Evolutionary conservation across 1,139 yeast genomes (phyloP).

Genomic region (Pichia norvegensis): DNA sequence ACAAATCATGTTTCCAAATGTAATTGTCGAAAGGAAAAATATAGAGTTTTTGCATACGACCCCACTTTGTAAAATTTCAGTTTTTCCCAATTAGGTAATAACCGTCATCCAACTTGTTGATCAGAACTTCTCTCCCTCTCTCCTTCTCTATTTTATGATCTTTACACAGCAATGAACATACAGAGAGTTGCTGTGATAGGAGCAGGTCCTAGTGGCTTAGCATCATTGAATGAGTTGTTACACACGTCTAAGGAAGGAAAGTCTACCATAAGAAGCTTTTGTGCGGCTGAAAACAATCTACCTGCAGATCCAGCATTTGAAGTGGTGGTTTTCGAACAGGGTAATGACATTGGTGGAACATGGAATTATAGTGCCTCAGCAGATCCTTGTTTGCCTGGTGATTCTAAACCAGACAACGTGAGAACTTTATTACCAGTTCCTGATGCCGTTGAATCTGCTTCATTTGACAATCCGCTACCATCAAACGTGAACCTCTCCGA

Average conservation of each 20-base stretch:
- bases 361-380: conserved; percentile 26
- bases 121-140: too few species aligned
- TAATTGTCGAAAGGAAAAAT: too few species aligned
- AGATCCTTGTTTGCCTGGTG: conserved; percentile 16
- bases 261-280: conserved; percentile 21
- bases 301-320: conserved; percentile 23
- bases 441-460: background rate
- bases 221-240: conserved; percentile 29
- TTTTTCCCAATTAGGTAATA: background rate
- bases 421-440: conserved; percentile 7
- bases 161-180: conserved; percentile 1
- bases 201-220: conserved; percentile 35
- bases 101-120: background rate
- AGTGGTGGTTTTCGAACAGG: conserved; percentile 33
- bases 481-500: background rate
- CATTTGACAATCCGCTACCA: conserved; percentile 6
- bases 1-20: conserved; percentile 32
- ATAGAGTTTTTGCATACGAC: too few species aligned
- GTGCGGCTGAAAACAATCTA: conserved; percentile 1
- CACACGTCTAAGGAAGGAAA: conserved; percentile 28
- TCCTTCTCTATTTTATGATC: too few species aligned
- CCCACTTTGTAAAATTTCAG: background rate
- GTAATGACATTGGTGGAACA: conserved; percentile 31
- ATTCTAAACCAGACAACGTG: conserved; percentile 13
- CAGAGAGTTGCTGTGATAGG: conserved; percentile 32